Evolutionary conservation across 768 basidiomycete genomes (phyloP), one percentile per base, ranked within the genome.

Genomic region (Leccinum obscurum): DNA sequence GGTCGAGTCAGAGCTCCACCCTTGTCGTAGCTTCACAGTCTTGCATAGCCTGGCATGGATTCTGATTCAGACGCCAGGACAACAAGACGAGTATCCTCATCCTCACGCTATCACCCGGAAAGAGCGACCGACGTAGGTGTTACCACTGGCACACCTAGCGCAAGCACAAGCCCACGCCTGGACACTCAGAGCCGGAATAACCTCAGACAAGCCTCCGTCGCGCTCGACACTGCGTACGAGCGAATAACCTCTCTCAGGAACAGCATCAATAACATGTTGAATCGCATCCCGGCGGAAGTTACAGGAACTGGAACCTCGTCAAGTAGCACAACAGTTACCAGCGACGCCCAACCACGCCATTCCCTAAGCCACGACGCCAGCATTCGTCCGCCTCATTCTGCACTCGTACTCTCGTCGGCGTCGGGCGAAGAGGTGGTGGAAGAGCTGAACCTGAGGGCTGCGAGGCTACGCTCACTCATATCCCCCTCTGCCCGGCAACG

Each of bases 241-340:
- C 80, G 82, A 51, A 81, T 86, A 66, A 78, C 79, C 53, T 80
- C 82, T 70, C 79, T 85, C 54, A 80, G 85, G 60, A 78, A 78
- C 32, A 83, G 77, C 62, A 76, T 87, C 37, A 71, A 80, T 54
- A 76, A 77, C 60, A 71, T 84, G 61, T 62, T 75, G 65, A 68
- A 66, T 62, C 70, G 72, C 60, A 71, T 83, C 61, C 76, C 77
- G 54, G 78, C 80, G 17, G 77, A 72, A 54, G 60, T 56, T 46
- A 37, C 59, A 60, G 64, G 61, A 13, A 56, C 62, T 6, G 62
- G 53, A 39, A 10, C 55, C 44, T 49, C 54, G 9, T 44, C 68
- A 13, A 50, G 52, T 52, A 35, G 4, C 54, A 41, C 14, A 2
- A 50, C 58, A 52, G 30, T 30, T 8, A 57, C 54, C 48, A 57